These are phyloP conservation scores for Oryza coarctata DNA, from an alignment of 176 grass and related monocot species.

Conservation along the genomic window DNA sequence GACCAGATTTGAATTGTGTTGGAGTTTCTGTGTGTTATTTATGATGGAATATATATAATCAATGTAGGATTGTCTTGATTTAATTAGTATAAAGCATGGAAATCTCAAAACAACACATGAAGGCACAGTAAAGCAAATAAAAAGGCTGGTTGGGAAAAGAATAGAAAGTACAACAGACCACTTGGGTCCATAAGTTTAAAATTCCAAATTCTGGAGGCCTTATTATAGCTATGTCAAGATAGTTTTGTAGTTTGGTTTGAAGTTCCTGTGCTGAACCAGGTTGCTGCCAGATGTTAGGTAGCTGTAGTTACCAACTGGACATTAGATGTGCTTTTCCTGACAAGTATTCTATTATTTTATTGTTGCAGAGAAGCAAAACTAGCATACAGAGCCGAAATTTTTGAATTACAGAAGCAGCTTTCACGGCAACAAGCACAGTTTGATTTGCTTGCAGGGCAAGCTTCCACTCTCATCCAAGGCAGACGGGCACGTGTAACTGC, in stretches of 20 bases:
- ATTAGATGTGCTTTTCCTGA: constrained; percentile 36
- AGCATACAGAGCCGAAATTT: constrained; percentile 80
- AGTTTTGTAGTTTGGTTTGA: not conserved
- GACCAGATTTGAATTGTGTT: too few species aligned
- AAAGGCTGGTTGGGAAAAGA: not conserved
- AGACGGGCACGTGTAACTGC: constrained; percentile 70
- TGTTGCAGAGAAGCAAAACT: constrained; percentile 81
- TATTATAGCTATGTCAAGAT: not conserved
- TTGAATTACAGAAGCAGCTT: constrained; percentile 94
- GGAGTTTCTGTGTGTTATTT: too few species aligned
- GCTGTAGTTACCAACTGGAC: not conserved
- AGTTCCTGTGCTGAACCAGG: constrained; percentile 5
- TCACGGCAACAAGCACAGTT: constrained; percentile 79
- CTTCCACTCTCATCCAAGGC: constrained; percentile 91
- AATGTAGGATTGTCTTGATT: too few species aligned
- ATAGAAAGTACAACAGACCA: not conserved
- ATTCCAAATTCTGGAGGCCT: not conserved
- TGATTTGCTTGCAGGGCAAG: constrained; percentile 89
- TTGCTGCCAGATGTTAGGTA: constrained; percentile 26
- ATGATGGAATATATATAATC: too few species aligned
- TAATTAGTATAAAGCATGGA: not conserved
- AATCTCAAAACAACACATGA: not conserved
- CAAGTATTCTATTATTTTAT: not conserved
- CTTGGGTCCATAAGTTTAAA: not conserved
- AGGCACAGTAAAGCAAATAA: constrained; percentile 17